Evolutionary conservation across 176 grass and related monocot genomes (phyloP).

Genomic region (Carex cristatella): DNA sequence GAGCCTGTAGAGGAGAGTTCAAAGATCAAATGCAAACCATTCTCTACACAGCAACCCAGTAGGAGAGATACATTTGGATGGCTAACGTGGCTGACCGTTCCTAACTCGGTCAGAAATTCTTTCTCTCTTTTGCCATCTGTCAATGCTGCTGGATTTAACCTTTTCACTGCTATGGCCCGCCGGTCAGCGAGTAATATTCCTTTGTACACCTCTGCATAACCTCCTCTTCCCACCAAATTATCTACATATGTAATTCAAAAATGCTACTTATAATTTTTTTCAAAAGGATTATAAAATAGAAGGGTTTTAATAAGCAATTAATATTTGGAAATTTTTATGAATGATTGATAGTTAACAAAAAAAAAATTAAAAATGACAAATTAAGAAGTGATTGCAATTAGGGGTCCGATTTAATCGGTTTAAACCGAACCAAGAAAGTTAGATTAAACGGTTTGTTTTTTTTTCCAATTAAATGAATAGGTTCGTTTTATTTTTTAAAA

Average conservation of each 20-base stretch:
- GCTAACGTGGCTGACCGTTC: slow-evolving; percentile 69
- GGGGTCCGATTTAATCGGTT: no score
- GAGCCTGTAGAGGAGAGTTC: slow-evolving; percentile 66
- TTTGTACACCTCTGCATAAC: slow-evolving; percentile 85
- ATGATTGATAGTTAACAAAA: no score
- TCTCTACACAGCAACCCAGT: slow-evolving; percentile 83
- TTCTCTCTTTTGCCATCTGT: slow-evolving; percentile 84
- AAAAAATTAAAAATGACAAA: no score
- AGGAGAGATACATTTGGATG: slow-evolving; percentile 78
- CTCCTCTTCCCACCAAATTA: slow-evolving; percentile 75
- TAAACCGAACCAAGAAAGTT: no score
- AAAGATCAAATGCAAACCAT: slow-evolving; percentile 78
- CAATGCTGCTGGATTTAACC: slow-evolving; percentile 31
- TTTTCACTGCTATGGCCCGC: slow-evolving; percentile 63
- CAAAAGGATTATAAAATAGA: neutral
- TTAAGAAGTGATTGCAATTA: no score
- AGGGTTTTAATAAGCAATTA: neutral
- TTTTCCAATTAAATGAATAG: no score
- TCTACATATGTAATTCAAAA: slow-evolving; percentile 15
- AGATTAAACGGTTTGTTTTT: no score
- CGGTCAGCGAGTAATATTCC: slow-evolving; percentile 49
- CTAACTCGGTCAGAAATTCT: slow-evolving; percentile 87
- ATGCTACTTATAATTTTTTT: no score
- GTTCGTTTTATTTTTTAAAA: no score
- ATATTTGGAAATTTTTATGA: neutral